Conservation (phyloP, 2,329 filamentous ascomycete species). For the Chrysoporthe puriensis region DNA sequence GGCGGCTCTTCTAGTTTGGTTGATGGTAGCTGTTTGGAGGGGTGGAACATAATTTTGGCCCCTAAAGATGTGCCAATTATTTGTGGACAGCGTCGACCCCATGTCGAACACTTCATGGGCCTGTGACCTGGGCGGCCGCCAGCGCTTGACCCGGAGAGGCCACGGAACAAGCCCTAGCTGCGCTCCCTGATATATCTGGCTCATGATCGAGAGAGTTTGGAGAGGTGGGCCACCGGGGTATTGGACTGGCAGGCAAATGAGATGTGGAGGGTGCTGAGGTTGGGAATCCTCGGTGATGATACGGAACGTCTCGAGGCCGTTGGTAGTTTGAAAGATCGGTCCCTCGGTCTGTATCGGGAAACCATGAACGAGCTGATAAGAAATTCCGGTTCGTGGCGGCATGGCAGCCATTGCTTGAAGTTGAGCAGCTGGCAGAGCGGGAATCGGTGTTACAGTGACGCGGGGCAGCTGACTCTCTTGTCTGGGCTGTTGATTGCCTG, state of each 20-base stretch:
- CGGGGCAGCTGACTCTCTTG: background rate
- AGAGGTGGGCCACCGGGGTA: background rate
- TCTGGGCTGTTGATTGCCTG: background rate
- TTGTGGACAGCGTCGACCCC: too few species aligned
- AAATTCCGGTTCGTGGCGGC: too few species aligned
- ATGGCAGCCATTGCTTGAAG: background rate
- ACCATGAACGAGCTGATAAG: background rate
- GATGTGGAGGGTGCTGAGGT: background rate
- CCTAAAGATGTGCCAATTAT: too few species aligned
- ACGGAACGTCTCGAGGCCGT: background rate
- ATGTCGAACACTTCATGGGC: too few species aligned
- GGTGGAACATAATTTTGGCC: too few species aligned
- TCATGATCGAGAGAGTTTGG: background rate
- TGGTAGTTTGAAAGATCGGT: background rate
- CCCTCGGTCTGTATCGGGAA: background rate
- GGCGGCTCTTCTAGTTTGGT: background rate
- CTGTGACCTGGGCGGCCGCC: too few species aligned
- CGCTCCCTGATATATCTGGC: too few species aligned
- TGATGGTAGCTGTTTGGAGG: background rate
- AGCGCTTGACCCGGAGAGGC: too few species aligned
- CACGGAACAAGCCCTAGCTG: too few species aligned
- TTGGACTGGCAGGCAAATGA: background rate
- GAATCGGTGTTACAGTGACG: background rate
- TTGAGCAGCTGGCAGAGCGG: background rate
- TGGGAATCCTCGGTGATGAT: background rate